phyloP scores from a whole-genome alignment of 208 protist genomes.

The Naegleria fowleri region DNA sequence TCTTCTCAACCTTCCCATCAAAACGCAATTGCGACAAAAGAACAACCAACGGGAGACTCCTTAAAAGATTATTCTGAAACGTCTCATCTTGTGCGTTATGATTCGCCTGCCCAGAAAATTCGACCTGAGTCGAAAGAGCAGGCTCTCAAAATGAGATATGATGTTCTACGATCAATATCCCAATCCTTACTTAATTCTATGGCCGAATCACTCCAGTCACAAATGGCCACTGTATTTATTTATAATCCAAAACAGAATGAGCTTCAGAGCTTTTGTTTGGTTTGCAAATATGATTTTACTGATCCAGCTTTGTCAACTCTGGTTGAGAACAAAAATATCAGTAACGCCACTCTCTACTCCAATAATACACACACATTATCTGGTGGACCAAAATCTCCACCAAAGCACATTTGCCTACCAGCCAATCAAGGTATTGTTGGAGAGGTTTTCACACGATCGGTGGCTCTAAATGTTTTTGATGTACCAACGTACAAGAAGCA shows the following conservation, averaged over 20 bases:
- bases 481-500: conserved; percentile 63
- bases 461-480: conserved; percentile 60
- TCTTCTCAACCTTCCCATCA: not conserved
- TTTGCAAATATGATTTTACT: not conserved
- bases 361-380: not conserved
- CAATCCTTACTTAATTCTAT: not conserved
- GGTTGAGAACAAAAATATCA: not conserved
- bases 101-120: not conserved
- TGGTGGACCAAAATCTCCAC: not conserved
- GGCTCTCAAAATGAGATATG: not conserved
- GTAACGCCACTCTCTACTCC: not conserved
- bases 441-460: conserved; percentile 53
- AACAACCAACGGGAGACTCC: too few relatives aligned
- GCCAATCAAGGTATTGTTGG: conserved; percentile 60
- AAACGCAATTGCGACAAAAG: too few relatives aligned
- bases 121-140: not conserved
- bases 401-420: conserved; percentile 49
- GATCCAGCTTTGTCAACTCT: not conserved
- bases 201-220: not conserved
- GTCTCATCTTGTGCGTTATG: not conserved
- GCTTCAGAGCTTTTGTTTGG: not conserved
- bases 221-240: not conserved
- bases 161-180: not conserved
- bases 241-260: not conserved
- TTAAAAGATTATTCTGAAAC: not conserved